These are phyloP conservation scores for Paracoccidioides brasiliensis DNA, from an alignment of 2,329 filamentous ascomycete species.

Conservation along the genomic window DNA sequence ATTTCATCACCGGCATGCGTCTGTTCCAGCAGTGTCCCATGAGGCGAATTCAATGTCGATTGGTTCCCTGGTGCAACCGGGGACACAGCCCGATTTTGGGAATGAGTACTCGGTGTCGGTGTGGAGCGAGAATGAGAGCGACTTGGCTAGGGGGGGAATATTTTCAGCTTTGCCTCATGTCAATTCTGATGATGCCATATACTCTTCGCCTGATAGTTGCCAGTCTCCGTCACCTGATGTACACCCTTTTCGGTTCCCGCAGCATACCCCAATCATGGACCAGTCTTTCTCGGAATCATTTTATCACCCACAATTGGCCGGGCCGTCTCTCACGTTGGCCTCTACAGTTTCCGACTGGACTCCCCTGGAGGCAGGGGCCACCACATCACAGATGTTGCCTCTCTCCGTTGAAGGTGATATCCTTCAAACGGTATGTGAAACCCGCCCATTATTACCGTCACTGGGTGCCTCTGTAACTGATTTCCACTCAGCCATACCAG, in stretches of 20 bases:
- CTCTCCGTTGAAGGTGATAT: constrained; percentile 24
- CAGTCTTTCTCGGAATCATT: constrained; percentile 21
- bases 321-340: constrained; percentile 24
- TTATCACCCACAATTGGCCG: constrained; percentile 20
- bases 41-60: constrained; percentile 1
- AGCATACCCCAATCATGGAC: constrained; percentile 21
- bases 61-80: background rate
- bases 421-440: constrained; percentile 26
- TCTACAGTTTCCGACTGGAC: constrained; percentile 24
- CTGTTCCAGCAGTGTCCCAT: background rate
- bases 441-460: constrained; percentile 31
- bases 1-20: background rate
- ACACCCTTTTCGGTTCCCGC: constrained; percentile 21
- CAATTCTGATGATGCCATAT: constrained; percentile 28
- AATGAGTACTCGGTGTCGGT: constrained; percentile 15
- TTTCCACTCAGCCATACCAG: constrained; percentile 20
- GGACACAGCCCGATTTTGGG: background rate
- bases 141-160: constrained; percentile 18
- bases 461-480: constrained; percentile 11
- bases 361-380: constrained; percentile 16
- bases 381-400: constrained; percentile 23
- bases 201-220: constrained; percentile 32
- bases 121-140: constrained; percentile 26
- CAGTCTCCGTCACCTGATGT: constrained; percentile 31
- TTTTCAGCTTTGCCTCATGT: constrained; percentile 25